Evolutionary conservation across 2,329 filamentous ascomycete genomes (phyloP), one percentile per base, ranked within the genome.

Genomic region (Colletotrichum sublineola): DNA sequence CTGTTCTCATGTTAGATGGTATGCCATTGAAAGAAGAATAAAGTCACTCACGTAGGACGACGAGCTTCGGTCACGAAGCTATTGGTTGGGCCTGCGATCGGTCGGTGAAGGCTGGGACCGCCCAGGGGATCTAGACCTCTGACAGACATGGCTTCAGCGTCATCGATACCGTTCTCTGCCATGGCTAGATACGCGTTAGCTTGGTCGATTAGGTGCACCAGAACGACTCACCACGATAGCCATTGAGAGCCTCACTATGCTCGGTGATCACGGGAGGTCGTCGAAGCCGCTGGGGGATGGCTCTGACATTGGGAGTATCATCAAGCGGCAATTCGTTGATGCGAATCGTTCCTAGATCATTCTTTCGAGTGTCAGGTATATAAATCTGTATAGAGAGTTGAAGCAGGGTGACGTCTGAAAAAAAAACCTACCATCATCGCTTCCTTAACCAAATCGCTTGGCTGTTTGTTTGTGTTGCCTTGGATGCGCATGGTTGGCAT

Each of bases 71-170:
- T 9, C 14, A 42, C 9, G 36, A 53, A 50, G 31, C 50, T 15
- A 7, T 36, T 50, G 5, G 66, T 2, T 24, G 55, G 46, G 29
- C 60, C 66, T 29, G 29, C 61, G 31, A 20, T 38, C 11, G 31
- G 52, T 20, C 70, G 52, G 36, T 65, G 29, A n/a, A 38, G 29
- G 38, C 50, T 60, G 18, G 68, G 55, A 8, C 75, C 73, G 31
- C 75, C 72, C 12, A 72, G 71, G 44, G 76, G 77, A 53, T 78
- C 75, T 48, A 79, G 65, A 33, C 73, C 76, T 9, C 73, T 70
- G 40, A 80, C 80, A 5, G 67, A 73, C 5, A 71, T 71, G 7
- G 79, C 78, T 55, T 82, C 80, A 1, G 76, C 76, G 52, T 82
- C 80, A 3, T 81, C 57, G 29, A 82, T 80, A 1, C 56, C 67